Conservation (phyloP, 2,329 filamentous ascomycete genomes). For the Trichothecium roseum region DNA sequence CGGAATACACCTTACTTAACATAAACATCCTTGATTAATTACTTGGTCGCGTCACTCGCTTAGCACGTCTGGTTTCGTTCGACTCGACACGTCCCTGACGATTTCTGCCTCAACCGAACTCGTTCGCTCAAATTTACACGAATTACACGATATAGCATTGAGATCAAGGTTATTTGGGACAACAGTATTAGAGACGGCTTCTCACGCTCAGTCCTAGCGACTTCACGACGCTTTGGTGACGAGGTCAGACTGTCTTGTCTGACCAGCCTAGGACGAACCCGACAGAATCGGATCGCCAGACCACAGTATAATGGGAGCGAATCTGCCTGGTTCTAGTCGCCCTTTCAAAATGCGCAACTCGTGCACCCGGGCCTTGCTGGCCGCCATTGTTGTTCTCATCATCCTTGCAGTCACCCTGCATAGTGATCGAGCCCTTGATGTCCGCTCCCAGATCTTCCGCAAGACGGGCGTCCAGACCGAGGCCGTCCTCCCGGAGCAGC, state of each 20-base stretch:
- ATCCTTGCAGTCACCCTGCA: slow-evolving; percentile 30
- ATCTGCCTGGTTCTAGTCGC: slow-evolving; percentile 24
- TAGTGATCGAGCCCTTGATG: slow-evolving; percentile 26
- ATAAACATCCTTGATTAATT: neutral
- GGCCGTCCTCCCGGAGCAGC: slow-evolving; percentile 16
- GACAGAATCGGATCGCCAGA: neutral
- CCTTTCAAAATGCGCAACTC: slow-evolving; percentile 39
- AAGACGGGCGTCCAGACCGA: slow-evolving; percentile 17
- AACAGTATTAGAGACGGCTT: too few species aligned
- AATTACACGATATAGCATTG: too few species aligned
- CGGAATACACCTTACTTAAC: too few species aligned
- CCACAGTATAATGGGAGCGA: slow-evolving; percentile 24
- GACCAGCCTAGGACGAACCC: neutral
- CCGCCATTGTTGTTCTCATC: slow-evolving; percentile 31
- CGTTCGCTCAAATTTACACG: neutral
- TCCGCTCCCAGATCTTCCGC: slow-evolving; percentile 28
- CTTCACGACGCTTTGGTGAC: too few species aligned
- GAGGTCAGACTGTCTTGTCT: too few species aligned
- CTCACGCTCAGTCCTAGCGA: too few species aligned
- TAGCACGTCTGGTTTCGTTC: neutral
- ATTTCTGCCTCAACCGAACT: neutral
- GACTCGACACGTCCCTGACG: neutral
- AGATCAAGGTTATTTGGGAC: too few species aligned
- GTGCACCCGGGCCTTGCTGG: slow-evolving; percentile 31
- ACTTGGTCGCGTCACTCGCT: slow-evolving; percentile 1